Conservation (phyloP, 805 yeast genomes). For the Metschnikowia similis region DNA sequence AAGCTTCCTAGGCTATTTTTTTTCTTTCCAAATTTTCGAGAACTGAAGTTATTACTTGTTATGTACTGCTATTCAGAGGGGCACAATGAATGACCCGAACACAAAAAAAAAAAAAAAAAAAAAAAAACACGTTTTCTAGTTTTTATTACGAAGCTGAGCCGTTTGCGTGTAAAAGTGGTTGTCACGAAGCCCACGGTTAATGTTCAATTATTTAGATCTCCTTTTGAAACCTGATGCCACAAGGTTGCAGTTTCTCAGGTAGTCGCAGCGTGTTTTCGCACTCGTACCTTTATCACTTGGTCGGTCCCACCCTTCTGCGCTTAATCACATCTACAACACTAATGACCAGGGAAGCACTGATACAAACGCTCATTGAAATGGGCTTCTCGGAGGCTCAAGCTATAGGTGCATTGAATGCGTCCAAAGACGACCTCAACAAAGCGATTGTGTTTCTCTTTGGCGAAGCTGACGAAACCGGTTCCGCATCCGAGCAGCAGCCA, state of each 20-base stretch:
- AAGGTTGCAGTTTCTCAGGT: neutral
- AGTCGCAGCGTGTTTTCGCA: neutral
- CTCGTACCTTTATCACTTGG: neutral
- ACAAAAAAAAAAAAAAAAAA: no score
- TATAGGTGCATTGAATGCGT: constrained; percentile 12
- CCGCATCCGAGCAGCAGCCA: constrained; percentile 11
- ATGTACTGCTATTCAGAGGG: no score
- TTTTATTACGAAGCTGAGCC: no score
- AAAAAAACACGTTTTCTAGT: no score
- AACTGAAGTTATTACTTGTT: no score
- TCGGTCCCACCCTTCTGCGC: neutral
- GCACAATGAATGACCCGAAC: no score
- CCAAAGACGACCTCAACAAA: constrained; percentile 14
- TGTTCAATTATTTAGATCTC: no score
- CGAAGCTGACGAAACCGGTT: constrained; percentile 12
- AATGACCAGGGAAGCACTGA: constrained; percentile 10
- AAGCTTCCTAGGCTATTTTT: neutral
- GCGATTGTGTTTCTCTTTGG: constrained; percentile 20
- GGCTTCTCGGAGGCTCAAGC: constrained; percentile 18
- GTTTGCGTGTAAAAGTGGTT: no score
- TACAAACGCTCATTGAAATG: constrained; percentile 18
- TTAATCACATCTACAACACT: neutral
- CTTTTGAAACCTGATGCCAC: no score
- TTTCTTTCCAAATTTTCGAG: no score
- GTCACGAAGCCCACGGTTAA: no score